These are phyloP conservation scores for Cucumis cinereus DNA, from an alignment of 306 rosid species.

Conservation along the genomic window DNA sequence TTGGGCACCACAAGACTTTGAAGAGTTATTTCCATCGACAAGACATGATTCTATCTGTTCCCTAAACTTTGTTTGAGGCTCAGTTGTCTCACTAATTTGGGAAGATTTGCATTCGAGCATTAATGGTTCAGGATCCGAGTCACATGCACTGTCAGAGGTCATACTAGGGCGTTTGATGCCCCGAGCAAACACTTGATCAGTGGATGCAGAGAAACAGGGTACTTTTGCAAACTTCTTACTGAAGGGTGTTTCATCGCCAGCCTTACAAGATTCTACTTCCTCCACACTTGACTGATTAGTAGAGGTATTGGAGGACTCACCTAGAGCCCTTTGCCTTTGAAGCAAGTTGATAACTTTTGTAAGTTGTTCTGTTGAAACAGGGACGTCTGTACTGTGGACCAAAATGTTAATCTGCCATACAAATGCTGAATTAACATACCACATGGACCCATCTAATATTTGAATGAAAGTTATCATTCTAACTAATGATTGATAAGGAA, in stretches of 20 bases:
- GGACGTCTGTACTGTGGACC: constrained; percentile 66
- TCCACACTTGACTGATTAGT: constrained; percentile 24
- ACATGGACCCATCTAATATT: neutral
- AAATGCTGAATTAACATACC: neutral
- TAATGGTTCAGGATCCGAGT: constrained; percentile 25
- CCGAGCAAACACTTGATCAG: constrained; percentile 14
- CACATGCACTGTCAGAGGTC: constrained; percentile 24
- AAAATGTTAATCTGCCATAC: constrained; percentile 72
- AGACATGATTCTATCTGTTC: constrained; percentile 19
- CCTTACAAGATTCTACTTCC: constrained; percentile 24
- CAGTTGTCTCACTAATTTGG: neutral
- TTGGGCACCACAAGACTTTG: constrained; percentile 35
- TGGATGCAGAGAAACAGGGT: constrained; percentile 35
- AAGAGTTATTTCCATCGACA: constrained; percentile 12
- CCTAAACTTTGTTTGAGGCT: constrained; percentile 7
- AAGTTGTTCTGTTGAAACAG: constrained; percentile 63
- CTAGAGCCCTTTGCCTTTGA: constrained; percentile 56
- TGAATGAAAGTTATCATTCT: neutral
- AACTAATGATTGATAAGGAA: neutral
- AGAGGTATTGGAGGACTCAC: constrained; percentile 27
- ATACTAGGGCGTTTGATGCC: constrained; percentile 22
- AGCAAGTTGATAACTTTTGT: constrained; percentile 50
- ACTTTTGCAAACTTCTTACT: constrained; percentile 49
- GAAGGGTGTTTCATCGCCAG: constrained; percentile 27
- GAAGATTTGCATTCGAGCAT: neutral